These are phyloP conservation scores for Saccharum spontaneum DNA, from an alignment of 176 grass and related monocot species.

Conservation along the genomic window DNA sequence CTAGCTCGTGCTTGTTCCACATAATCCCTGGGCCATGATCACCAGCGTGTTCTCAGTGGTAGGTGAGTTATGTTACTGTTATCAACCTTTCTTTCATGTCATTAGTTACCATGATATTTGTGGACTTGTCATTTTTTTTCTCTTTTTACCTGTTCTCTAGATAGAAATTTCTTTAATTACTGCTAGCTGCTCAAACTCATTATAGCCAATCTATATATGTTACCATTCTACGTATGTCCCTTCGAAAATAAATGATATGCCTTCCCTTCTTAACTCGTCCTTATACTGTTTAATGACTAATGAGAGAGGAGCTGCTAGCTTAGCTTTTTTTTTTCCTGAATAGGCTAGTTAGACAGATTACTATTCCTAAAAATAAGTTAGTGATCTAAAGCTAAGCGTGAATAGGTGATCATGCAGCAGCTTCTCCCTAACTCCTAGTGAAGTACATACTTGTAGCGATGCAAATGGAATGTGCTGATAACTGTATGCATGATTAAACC, in stretches of 20 bases:
- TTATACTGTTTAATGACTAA: neutral
- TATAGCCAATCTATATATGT: neutral
- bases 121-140: neutral
- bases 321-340: neutral
- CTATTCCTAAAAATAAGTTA: neutral
- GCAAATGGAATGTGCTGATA: neutral
- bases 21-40: constrained; percentile 48
- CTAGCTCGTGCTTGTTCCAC: constrained; percentile 23
- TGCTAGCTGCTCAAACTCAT: neutral
- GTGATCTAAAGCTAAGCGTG: neutral
- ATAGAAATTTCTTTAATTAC: neutral
- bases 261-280: neutral
- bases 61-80: constrained; percentile 59
- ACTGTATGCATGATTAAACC: neutral
- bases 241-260: constrained; percentile 12
- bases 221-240: neutral
- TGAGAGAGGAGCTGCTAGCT: neutral
- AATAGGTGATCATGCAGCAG: neutral
- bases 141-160: neutral
- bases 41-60: constrained; percentile 34
- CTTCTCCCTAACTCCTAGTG: neutral
- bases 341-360: neutral
- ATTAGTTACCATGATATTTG: constrained; percentile 2
- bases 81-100: constrained; percentile 22
- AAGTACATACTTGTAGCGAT: neutral